These are phyloP conservation scores for Castanopsis chinensis DNA, from an alignment of 306 rosid genomes.

Conservation along the genomic window DNA sequence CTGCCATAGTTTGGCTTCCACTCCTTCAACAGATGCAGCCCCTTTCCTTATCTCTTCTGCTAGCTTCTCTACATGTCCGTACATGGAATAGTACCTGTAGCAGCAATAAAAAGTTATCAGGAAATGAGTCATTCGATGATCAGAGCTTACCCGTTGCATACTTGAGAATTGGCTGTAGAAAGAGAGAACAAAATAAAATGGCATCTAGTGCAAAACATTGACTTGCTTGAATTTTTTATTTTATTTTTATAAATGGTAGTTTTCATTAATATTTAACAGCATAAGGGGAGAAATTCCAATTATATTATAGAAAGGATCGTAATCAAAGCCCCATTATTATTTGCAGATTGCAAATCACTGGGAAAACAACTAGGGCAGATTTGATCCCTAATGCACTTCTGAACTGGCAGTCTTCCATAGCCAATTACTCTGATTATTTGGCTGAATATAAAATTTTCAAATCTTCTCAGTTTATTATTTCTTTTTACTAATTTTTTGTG, in stretches of 20 bases:
- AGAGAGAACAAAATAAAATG: neutral
- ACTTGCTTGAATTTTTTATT: neutral
- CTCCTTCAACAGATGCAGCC: slow-evolving; percentile 86
- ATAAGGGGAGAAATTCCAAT: neutral
- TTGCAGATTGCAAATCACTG: neutral
- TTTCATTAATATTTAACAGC: neutral
- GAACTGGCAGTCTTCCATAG: neutral
- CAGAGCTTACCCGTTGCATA: neutral
- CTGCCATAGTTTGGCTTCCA: slow-evolving; percentile 90
- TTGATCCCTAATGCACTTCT: neutral
- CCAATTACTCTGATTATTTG: neutral
- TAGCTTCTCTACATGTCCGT: slow-evolving; percentile 90
- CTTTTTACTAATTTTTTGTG: neutral
- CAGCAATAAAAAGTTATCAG: slow-evolving; percentile 6
- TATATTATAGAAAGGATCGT: neutral
- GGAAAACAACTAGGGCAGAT: neutral
- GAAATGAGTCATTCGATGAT: neutral
- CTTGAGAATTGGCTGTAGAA: neutral
- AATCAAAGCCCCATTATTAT: neutral
- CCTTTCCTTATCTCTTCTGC: slow-evolving; percentile 90
- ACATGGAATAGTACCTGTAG: slow-evolving; percentile 89
- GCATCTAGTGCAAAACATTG: neutral
- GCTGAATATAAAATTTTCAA: neutral
- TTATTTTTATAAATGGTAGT: neutral
- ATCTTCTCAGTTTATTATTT: neutral